These are phyloP conservation scores for Neoboletus subvelutipes DNA, from an alignment of 768 basidiomycete genomes.

Conservation along the genomic window DNA sequence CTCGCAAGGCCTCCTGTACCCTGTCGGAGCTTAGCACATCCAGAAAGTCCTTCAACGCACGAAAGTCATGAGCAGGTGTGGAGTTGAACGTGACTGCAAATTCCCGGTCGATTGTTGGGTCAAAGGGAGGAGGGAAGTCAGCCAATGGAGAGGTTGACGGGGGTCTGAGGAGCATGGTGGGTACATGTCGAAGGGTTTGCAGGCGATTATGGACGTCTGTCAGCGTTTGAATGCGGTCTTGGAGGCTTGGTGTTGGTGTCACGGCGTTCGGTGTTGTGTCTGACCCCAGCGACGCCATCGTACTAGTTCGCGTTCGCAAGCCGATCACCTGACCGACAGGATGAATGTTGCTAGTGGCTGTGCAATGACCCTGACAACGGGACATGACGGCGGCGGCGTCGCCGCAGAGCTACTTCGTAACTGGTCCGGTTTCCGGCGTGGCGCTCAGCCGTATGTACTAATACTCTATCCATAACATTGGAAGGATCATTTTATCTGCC, in stretches of 20 bases:
- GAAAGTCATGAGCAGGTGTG: constrained; percentile 41
- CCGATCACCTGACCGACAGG: background rate
- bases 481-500: background rate
- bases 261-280: constrained; percentile 1
- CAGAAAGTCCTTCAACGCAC: constrained; percentile 47
- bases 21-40: constrained; percentile 48
- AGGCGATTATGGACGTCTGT: constrained; percentile 46
- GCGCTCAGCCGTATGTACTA: constrained; percentile 7
- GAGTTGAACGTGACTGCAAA: constrained; percentile 30
- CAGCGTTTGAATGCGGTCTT: constrained; percentile 46
- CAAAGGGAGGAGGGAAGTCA: constrained; percentile 30
- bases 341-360: constrained; percentile 16
- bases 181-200: constrained; percentile 46
- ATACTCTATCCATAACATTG: background rate
- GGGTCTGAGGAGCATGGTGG: constrained; percentile 43
- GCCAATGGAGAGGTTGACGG: constrained; percentile 27
- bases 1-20: constrained; percentile 57
- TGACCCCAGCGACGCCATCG: constrained; percentile 7
- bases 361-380: constrained; percentile 4
- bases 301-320: too few relatives aligned
- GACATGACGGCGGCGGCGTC: background rate
- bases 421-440: constrained; percentile 2
- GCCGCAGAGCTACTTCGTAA: background rate
- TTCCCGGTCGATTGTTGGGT: constrained; percentile 27
- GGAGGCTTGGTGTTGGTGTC: constrained; percentile 28